Percentiles rank a stretch among this genome's conserved stretches.
Conservation (phyloP, 1,139 yeast species). For the Protomyces arabidopsidicola region DNA sequence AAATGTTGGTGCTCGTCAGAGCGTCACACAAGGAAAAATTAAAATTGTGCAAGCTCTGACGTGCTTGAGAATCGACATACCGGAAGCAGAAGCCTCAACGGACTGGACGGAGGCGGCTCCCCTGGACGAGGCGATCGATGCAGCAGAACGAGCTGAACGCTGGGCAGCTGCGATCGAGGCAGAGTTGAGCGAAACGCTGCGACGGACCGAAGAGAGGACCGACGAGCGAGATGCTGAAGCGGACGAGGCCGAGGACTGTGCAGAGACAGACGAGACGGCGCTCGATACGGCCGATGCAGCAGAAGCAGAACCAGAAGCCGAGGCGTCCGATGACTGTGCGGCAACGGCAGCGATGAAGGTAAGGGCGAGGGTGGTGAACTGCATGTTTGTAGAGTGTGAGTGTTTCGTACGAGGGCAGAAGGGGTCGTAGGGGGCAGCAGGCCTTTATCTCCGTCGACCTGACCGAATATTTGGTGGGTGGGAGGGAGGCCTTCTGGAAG, state of each 20-base stretch:
- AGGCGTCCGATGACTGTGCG: constrained; percentile 5
- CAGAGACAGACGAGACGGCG: constrained; percentile 1
- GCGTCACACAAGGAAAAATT: background rate
- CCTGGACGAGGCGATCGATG: constrained; percentile 1
- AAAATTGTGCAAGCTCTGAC: too few relatives aligned
- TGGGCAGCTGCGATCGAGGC: constrained; percentile 20
- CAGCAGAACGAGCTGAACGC: constrained; percentile 3
- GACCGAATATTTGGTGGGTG: background rate
- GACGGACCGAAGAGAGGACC: constrained; percentile 8
- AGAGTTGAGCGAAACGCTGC: constrained; percentile 11
- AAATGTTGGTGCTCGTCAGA: background rate
- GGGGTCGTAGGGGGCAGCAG: too few relatives aligned
- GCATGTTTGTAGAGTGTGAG: constrained; percentile 15
- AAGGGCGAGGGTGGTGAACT: constrained; percentile 22
- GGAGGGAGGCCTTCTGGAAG: background rate
- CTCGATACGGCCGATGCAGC: background rate
- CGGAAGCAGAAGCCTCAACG: constrained; percentile 21
- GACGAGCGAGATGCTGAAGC: constrained; percentile 11
- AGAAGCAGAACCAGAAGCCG: background rate
- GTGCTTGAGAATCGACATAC: background rate
- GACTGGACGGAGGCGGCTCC: constrained; percentile 7
- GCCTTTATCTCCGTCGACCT: too few relatives aligned
- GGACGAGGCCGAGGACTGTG: constrained; percentile 7
- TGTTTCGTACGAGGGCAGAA: too few relatives aligned
- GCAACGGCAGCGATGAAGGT: constrained; percentile 21